Evolutionary conservation across 2,329 filamentous ascomycete genomes (phyloP), one percentile per base, ranked within the genome.

Genomic region (Hymenoscyphus occultus): DNA sequence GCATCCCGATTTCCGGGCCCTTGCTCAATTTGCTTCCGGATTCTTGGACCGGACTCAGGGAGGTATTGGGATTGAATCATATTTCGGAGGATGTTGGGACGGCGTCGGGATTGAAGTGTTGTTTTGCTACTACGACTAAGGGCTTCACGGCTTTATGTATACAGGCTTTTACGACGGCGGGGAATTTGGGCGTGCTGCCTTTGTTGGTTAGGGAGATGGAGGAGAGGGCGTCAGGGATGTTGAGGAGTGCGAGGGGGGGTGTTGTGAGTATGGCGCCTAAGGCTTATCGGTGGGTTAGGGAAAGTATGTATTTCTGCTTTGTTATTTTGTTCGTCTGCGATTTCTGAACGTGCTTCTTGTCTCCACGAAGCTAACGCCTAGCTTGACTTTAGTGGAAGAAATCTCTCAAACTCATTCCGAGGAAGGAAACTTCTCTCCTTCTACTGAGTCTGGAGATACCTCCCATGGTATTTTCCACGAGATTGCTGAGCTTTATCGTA

Each of bases 201-300:
- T 81, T 87, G 60, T 78, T 93, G 39, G 78, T 83, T 65, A 75
- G 76, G 10, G 84, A 90, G 68, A 76, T 92, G 62, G 76, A 78
- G 13, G 75, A 77, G 10, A 78, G 82, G 64, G 78, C 80, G 59
- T 86, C 88, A 0, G 74, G 72, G 2, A 76, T 80, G 42, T 79
- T 80, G 14, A 74, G 77, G 32, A 73, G 77, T 60, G 84, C 81
- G 0, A 81, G 85, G 70, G 79, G 74, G 39, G 78, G 82, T 1
- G 78, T 91, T 9, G 78, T 83, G 3, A 78, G 82, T 85, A 90
- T 92, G 83, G 82, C 89, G 31, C 85, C 86, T 7, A 93, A 93
- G 77, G 90, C 90, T 19, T 92, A 92, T 75, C 80, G 90, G 12
- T 93, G 90, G 90, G 87, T 91, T 0, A 80, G 82, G 40, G 90